Evolutionary conservation across 345 rosid genomes (phyloP).

Genomic region (Angophora floribunda): DNA sequence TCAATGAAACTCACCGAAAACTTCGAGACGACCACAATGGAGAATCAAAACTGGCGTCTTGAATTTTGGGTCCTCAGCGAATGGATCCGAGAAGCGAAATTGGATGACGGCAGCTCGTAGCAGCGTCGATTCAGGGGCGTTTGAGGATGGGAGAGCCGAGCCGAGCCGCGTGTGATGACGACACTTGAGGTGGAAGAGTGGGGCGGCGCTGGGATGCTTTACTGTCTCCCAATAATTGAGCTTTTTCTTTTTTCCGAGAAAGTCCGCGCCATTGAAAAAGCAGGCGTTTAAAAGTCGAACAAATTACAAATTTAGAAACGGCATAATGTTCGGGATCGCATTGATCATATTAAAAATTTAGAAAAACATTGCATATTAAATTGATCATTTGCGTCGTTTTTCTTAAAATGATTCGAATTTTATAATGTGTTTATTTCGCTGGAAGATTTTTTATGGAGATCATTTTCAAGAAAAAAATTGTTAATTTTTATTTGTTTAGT

Average conservation of each 20-base stretch:
- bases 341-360: too few relatives aligned
- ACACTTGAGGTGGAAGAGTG: background rate
- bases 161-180: background rate
- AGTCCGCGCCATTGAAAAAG: background rate
- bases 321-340: rapidly evolving
- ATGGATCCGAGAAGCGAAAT: background rate
- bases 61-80: background rate
- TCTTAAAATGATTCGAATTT: background rate
- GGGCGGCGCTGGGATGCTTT: background rate
- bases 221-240: background rate
- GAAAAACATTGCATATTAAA: rapidly evolving
- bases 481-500: background rate
- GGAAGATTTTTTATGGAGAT: background rate
- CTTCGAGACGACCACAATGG: background rate
- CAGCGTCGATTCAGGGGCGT: background rate
- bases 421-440: background rate
- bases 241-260: background rate
- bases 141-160: background rate
- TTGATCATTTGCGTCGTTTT: rapidly evolving
- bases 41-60: background rate
- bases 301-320: too few relatives aligned
- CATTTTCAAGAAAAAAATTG: too few relatives aligned
- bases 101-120: background rate
- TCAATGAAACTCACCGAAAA: background rate
- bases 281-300: too few relatives aligned